These are phyloP conservation scores for Ceratocystiopsis brevicomis DNA, from an alignment of 2,329 filamentous ascomycete species.

Conservation along the genomic window DNA sequence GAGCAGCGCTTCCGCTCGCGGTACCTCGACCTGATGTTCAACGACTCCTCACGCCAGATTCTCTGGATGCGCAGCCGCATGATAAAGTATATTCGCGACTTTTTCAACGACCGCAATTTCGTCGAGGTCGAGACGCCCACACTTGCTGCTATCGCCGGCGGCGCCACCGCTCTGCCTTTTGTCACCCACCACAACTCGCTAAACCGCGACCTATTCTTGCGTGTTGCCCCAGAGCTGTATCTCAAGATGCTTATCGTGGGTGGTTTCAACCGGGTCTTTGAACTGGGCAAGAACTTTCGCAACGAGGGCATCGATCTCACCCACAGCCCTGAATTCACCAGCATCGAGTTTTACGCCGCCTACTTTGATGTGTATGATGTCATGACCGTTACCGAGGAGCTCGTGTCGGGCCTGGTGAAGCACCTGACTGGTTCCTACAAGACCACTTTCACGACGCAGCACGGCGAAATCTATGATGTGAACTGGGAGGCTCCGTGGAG, in stretches of 20 bases:
- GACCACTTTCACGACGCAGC: conserved; percentile 72
- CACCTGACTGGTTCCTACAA: conserved; percentile 67
- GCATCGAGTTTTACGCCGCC: conserved; percentile 91
- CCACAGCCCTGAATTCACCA: conserved; percentile 97
- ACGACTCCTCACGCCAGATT: conserved; percentile 65
- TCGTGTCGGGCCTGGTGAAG: conserved; percentile 79
- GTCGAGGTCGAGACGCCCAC: conserved; percentile 92
- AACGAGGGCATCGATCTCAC: conserved; percentile 86
- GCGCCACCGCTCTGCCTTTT: conserved; percentile 90
- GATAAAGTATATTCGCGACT: conserved; percentile 70
- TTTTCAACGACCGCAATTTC: conserved; percentile 76
- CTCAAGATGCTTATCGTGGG: conserved; percentile 94
- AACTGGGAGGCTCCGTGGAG: conserved; percentile 96
- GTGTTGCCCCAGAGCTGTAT: conserved; percentile 86
- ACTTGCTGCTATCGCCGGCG: conserved; percentile 90
- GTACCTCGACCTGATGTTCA: conserved; percentile 94
- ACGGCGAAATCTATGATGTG: conserved; percentile 70
- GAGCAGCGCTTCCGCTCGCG: conserved; percentile 86
- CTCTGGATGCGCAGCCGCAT: conserved; percentile 78
- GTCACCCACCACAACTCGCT: conserved; percentile 91
- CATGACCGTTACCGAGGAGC: conserved; percentile 80
- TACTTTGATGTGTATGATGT: conserved; percentile 85
- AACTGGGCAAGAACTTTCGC: conserved; percentile 86
- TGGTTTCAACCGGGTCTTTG: conserved; percentile 85
- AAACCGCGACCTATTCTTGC: conserved; percentile 86